These are phyloP conservation scores for Colletotrichum sp. DNA, from an alignment of 2,329 filamentous ascomycete genomes.

Conservation along the genomic window DNA sequence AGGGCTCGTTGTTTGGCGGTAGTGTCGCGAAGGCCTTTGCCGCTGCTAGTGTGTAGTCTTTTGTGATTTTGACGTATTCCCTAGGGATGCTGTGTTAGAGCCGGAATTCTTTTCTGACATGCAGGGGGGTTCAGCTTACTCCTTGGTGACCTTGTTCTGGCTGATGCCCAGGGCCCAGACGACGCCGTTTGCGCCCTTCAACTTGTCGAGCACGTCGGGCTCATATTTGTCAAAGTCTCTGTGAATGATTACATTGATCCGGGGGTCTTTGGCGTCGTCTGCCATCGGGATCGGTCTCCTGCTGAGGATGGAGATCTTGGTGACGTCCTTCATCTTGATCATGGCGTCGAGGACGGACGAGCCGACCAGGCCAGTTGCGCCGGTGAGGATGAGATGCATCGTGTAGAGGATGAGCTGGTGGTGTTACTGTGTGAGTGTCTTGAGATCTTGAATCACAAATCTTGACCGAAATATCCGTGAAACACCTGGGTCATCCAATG, in stretches of 20 bases:
- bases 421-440: neutral
- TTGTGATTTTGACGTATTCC: conserved; percentile 72
- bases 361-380: conserved; percentile 72
- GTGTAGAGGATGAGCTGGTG: neutral
- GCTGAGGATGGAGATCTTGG: conserved; percentile 71
- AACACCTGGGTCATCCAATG: fast-evolving
- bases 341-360: conserved; percentile 66
- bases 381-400: conserved; percentile 72
- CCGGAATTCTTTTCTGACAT: neutral
- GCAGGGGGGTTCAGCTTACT: conserved; percentile 44
- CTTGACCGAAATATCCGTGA: fast-evolving
- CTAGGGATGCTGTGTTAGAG: conserved; percentile 27
- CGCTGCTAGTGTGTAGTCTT: conserved; percentile 68
- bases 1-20: conserved; percentile 49
- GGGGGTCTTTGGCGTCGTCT: conserved; percentile 59
- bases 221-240: conserved; percentile 70
- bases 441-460: neutral
- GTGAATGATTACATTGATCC: conserved; percentile 71
- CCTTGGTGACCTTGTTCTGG: conserved; percentile 62
- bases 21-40: conserved; percentile 63
- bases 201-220: conserved; percentile 57
- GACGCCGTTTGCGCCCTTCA: conserved; percentile 70
- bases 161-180: conserved; percentile 78
- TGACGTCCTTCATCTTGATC: conserved; percentile 60
- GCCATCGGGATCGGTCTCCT: conserved; percentile 69